Evolutionary conservation across 2,329 filamentous ascomycete genomes (phyloP), one percentile per base, ranked within the genome.

Genomic region (Aspergillus terreus): DNA sequence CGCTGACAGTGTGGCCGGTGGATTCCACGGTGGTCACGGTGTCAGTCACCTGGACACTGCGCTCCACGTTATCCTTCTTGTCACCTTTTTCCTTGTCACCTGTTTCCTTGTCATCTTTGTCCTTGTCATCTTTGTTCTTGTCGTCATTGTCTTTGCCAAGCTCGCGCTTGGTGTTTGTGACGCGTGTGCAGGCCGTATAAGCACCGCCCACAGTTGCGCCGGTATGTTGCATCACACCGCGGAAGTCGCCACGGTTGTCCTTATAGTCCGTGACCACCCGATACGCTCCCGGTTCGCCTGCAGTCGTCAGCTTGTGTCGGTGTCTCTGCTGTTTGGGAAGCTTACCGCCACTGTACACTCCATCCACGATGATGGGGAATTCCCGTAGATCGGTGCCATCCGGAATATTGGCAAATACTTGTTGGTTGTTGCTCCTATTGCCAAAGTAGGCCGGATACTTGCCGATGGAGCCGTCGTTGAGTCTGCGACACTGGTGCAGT

Each of bases 211-310:
- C 30, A n/a, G 52, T 46, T 21, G 52, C 36, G 6, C 52, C 52
- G 17, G 52, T 52, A 48, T 54, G 52, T 49, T 54, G 52, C 49
- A 54, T 54, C 44, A 54, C 49, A 51, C 52, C 52, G 17, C 49
- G 49, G 44, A 54, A 54, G 27, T 48, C 52, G 4, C 52, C 52
- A 10, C 40, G 49, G 49, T 54, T 51, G 35, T 48, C 40, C 30
- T 51, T 54, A 49, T 54, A 52, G 52, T 54, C 52, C n/a, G 52
- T 54, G 49, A 54, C 49, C 23, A 54, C 45, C 17, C 49, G 52
- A 21, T 49, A 54, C 25, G 32, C 11, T 4, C 52, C 52, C 43
- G 52, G 52, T 14, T 23, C 15, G 10, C 52, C 52, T 54, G 35
- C 30, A 46, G 9, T 49, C 7, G 10, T 51, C 49, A 48, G 40